Evolutionary conservation across 2,329 filamentous ascomycete genomes (phyloP).

Genomic region (Akanthomyces uredinophilus): DNA sequence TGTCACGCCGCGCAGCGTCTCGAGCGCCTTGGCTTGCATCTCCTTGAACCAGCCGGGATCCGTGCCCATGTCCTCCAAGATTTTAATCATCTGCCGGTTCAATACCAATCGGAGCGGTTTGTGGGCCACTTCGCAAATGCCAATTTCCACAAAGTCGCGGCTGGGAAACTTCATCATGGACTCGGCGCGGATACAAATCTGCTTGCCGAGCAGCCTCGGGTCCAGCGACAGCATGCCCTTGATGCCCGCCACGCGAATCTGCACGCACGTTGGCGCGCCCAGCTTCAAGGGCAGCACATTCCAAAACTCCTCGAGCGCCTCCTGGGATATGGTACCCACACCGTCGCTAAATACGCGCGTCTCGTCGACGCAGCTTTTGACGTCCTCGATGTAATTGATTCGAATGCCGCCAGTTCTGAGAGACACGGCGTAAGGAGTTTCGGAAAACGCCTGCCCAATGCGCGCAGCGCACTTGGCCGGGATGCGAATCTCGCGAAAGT

Average conservation of each 20-base stretch:
- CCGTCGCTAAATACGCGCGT: slow-evolving; percentile 70
- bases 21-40: slow-evolving; percentile 59
- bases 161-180: slow-evolving; percentile 79
- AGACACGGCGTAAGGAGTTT: slow-evolving; percentile 61
- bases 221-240: slow-evolving; percentile 79
- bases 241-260: slow-evolving; percentile 67
- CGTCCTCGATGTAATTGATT: slow-evolving; percentile 39
- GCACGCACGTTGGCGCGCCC: slow-evolving; percentile 59
- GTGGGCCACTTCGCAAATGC: slow-evolving; percentile 66
- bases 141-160: slow-evolving; percentile 49
- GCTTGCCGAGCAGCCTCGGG: slow-evolving; percentile 48
- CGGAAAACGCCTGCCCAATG: slow-evolving; percentile 66
- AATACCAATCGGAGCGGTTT: slow-evolving; percentile 64
- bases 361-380: slow-evolving; percentile 40
- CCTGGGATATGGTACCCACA: slow-evolving; percentile 65
- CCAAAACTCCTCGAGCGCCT: slow-evolving; percentile 58
- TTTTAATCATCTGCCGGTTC: slow-evolving; percentile 80
- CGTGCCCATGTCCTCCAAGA: slow-evolving; percentile 72
- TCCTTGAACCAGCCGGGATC: slow-evolving; percentile 53
- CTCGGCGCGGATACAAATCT: slow-evolving; percentile 55
- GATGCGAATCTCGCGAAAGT: slow-evolving; percentile 45
- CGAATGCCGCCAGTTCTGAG: slow-evolving; percentile 35
- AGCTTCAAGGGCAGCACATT: slow-evolving; percentile 42
- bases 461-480: slow-evolving; percentile 54
- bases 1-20: slow-evolving; percentile 55